A percentile compares a stretch with the other conserved stretches of the same genome.
These are phyloP conservation scores for Endotrypanum monterogeii DNA, from an alignment of 208 protist species.

Conservation along the genomic window DNA sequence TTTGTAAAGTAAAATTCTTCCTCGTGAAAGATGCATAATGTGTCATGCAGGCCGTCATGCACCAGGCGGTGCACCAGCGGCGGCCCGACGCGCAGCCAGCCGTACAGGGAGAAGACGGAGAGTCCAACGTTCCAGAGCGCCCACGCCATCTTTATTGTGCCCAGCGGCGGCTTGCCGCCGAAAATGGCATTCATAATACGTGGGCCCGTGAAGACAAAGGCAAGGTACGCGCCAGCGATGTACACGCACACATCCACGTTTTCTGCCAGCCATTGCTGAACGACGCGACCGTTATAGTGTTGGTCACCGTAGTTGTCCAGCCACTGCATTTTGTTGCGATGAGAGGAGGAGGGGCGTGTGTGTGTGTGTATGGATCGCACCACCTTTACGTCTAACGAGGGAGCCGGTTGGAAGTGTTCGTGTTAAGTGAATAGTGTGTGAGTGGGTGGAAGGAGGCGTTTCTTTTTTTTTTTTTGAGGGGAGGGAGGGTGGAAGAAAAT, in stretches of 20 bases:
- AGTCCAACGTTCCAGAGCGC: slow-evolving; percentile 88
- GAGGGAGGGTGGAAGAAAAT: too few species aligned
- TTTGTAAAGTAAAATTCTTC: slow-evolving; percentile 62
- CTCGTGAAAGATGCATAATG: slow-evolving; percentile 69
- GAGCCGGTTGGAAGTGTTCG: too few species aligned
- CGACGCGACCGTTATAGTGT: slow-evolving; percentile 42
- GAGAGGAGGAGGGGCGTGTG: neutral
- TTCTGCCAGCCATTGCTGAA: slow-evolving; percentile 34
- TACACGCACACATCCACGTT: slow-evolving; percentile 58
- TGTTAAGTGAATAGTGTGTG: too few species aligned
- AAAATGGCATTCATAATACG: slow-evolving; percentile 38
- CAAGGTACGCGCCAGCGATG: slow-evolving; percentile 57
- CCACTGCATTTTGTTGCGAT: slow-evolving; percentile 36
- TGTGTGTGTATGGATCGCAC: too few species aligned
- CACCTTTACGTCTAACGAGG: too few species aligned
- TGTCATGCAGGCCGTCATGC: slow-evolving; percentile 49
- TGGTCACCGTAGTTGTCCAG: slow-evolving; percentile 48
- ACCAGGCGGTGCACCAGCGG: slow-evolving; percentile 32
- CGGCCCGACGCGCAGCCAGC: slow-evolving; percentile 58
- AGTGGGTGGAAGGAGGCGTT: too few species aligned
- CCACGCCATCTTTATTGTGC: slow-evolving; percentile 57
- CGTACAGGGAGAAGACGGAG: slow-evolving; percentile 81
- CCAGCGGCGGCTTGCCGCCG: slow-evolving; percentile 45
- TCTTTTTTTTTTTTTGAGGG: too few species aligned
- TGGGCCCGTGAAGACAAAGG: slow-evolving; percentile 60